Conservation (phyloP, 768 basidiomycete genomes). For the Hericium rajendrae region DNA sequence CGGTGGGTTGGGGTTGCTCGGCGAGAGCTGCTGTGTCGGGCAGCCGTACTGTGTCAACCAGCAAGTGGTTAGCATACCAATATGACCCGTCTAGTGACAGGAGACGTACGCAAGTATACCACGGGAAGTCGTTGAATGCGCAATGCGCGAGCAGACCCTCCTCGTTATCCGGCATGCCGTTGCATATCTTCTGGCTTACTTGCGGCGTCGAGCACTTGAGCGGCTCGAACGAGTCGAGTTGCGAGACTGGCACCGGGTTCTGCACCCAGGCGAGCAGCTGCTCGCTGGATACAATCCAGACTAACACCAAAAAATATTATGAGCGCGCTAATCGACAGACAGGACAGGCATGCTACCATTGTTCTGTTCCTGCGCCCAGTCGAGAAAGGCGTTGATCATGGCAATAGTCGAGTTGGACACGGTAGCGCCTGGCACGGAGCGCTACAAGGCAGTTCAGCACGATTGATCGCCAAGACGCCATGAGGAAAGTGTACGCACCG, state of each 20-base stretch:
- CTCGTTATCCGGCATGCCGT: conserved; percentile 66
- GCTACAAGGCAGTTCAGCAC: conserved; percentile 17
- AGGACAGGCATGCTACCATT: conserved; percentile 32
- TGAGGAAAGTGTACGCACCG: conserved; percentile 27
- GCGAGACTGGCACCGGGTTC: conserved; percentile 54
- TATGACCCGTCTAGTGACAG: not conserved
- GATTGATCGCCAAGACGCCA: not conserved
- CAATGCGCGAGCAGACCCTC: conserved; percentile 51
- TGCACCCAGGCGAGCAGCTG: conserved; percentile 69
- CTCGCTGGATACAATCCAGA: conserved; percentile 65
- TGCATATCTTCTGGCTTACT: conserved; percentile 56
- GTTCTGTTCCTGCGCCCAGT: conserved; percentile 68
- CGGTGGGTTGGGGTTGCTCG: conserved; percentile 54
- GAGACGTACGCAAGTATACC: conserved; percentile 61
- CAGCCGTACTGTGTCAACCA: conserved; percentile 53
- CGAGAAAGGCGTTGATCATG: conserved; percentile 74
- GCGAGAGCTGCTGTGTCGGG: conserved; percentile 43
- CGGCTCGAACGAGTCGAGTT: conserved; percentile 42
- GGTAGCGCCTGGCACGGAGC: conserved; percentile 50
- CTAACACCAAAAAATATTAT: conserved; percentile 21
- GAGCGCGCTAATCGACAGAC: not conserved
- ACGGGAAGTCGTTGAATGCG: conserved; percentile 66
- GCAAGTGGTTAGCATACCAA: not conserved
- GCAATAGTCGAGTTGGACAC: conserved; percentile 43
- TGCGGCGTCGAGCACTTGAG: conserved; percentile 59